Base-by-base conservation (phyloP, 805 yeast genomes). In the Candida maltosa region DNA sequence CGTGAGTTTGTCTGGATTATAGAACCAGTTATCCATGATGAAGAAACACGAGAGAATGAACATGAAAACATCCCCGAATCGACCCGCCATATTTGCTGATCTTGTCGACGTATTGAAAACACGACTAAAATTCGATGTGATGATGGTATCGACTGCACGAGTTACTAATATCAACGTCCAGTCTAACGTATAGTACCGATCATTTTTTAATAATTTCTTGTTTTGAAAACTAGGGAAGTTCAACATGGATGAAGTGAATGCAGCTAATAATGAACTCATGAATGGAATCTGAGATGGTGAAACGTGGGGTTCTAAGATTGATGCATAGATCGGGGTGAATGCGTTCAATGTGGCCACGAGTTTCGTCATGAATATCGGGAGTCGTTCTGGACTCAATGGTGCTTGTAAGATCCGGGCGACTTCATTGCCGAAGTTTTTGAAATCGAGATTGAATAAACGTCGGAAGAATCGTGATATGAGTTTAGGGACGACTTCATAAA, bases 1-100 rank as follows among this genome's bases (percentile, higher is more conserved):
- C 9, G 70, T 65, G 17, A 69, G 49, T 18, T 46, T 45, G 5
- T 54, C 51, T 3, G 72, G 73, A 32, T 50, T 35, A 49, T 42
- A 58, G 33, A 58, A 54, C 64, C 64, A 60, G 14, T 54, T 35
- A 33, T 33, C 51, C 65, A 60, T 60, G 37, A 60, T 55, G 23
- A 59, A 43, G 11, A 42, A 42, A 22, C 54, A 45, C 8, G 58
- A 46, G 1, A 40, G 45, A 8, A 49, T 44, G 31, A 58, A 58
- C 6, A 58, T 33, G 2, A 39, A 28, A 0, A 51, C 53, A 39
- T 60, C 65, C 2, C 56, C 59, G 4, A 48, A 37, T 1, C 9
- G 4, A 5, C 11, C 17, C 9, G 21, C 5, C n/a, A n/a, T n/a
- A n/a, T n/a, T n/a, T n/a, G n/a, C n/a, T n/a, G n/a, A n/a, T n/a